phyloP scores from a whole-genome alignment of 257 asterid genomes.

The Solanum corneliomulleri region DNA sequence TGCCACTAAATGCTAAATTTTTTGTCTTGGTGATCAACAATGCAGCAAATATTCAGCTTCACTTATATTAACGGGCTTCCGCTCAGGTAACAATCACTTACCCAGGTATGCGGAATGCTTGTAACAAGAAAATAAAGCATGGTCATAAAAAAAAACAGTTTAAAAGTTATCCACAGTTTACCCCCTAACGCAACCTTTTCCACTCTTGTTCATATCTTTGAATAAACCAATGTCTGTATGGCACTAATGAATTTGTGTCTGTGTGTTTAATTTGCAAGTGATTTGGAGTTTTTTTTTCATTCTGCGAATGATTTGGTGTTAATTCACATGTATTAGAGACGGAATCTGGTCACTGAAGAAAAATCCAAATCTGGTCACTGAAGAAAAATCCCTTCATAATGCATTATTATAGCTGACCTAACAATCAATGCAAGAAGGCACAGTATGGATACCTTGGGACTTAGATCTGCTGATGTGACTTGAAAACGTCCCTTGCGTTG shows the following conservation, averaged over 20 bases:
- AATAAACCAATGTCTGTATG: neutral
- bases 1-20: neutral
- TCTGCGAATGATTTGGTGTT: neutral
- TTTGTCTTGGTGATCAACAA: neutral
- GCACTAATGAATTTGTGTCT: neutral
- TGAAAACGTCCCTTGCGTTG: constrained; percentile 95
- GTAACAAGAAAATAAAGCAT: neutral
- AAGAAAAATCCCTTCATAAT: neutral
- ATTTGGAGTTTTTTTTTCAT: neutral
- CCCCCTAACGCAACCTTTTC: neutral
- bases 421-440: neutral
- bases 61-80: neutral
- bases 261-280: neutral
- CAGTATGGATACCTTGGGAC: constrained; percentile 41
- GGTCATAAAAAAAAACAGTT: neutral
- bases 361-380: neutral
- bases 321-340: neutral
- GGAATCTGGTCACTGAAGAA: neutral
- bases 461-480: constrained; percentile 80
- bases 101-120: neutral
- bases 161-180: neutral
- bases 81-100: neutral
- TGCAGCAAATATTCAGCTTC: neutral
- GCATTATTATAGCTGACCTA: neutral
- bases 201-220: neutral